Base-by-base conservation (phyloP, 306 rosid genomes). In the Cucurbita pepo region DNA sequence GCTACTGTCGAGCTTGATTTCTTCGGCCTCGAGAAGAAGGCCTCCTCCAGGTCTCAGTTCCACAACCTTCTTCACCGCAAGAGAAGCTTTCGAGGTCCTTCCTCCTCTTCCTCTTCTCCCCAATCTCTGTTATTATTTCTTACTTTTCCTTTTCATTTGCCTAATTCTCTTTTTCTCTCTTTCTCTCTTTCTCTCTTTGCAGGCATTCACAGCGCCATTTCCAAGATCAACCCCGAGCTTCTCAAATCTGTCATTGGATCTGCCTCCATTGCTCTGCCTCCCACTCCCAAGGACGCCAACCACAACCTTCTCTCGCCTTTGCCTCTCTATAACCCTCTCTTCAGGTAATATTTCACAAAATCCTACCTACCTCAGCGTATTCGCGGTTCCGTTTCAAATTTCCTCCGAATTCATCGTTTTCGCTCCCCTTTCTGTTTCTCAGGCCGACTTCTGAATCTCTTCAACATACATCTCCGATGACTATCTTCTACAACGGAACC, bases 401-500 rank as follows among this genome's bases (percentile, higher is more conserved):
- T 58, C 41, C 1, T 58, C 10, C 10, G 21, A 52, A 56, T 50
- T 14, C 54, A 50, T 50, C 18, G 18, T 50, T 50, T 50, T 50
- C 54, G 54, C 18, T 50, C 14, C 54, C 10, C 14, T 38, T 0
- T 21, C 8, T 19, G 5, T 34, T 19, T 50, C 14, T 25, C 22
- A n/a, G 58, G 25, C 5, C 21, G 0, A 10, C 36, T 22, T 44
- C 13, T 1, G 45, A 37, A 6, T 55, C 22, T 10, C 43, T 18
- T 52, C 56, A 65, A 11, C 79, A 75, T 57, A 65, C 82, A 2
- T 47, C 80, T 52, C 85, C 85, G 14, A 19, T 83, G 37, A 83
- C 89, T 4, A 77, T 85, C 30, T 85, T 85, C 70, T 85, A 81
- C 75, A 77, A 83, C 34, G 85, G 85, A 12, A 71, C 73, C 22